Conservation (phyloP, 805 yeast genomes). For the Candida dajiaensis region DNA sequence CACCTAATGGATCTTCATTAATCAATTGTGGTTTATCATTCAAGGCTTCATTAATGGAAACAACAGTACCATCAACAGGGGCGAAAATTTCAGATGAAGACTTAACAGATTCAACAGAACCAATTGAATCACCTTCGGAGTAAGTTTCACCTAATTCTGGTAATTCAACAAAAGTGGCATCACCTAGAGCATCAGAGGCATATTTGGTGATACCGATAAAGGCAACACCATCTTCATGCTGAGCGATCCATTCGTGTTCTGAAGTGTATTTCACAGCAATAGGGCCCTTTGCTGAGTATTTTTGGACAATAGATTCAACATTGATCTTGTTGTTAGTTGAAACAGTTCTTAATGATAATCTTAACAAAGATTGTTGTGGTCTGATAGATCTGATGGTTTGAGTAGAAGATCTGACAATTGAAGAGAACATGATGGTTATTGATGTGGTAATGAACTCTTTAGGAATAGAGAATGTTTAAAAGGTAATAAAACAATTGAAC, state of each 20-base stretch:
- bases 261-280: conserved; percentile 57
- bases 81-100: conserved; percentile 89
- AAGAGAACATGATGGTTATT: neutral
- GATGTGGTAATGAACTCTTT: no score
- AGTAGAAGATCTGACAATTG: conserved; percentile 11
- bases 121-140: conserved; percentile 74
- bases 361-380: conserved; percentile 10
- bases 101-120: conserved; percentile 93
- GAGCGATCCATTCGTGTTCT: conserved; percentile 95
- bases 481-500: no score
- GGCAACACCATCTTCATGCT: conserved; percentile 74
- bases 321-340: conserved; percentile 20
- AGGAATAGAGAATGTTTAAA: no score
- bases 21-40: conserved; percentile 70
- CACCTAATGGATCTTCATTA: conserved; percentile 87
- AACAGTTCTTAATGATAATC: conserved; percentile 20
- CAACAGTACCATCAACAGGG: conserved; percentile 74
- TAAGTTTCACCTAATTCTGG: conserved; percentile 65
- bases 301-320: conserved; percentile 16
- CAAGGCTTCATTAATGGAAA: conserved; percentile 64
- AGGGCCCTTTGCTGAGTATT: conserved; percentile 18
- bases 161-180: conserved; percentile 89
- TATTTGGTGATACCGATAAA: conserved; percentile 92
- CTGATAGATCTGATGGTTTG: conserved; percentile 3
- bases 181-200: conserved; percentile 96